Evolutionary conservation across 2,329 filamentous ascomycete species (phyloP), one percentile per base, ranked within the genome.

Genomic region (Exophiala aquamarina): DNA sequence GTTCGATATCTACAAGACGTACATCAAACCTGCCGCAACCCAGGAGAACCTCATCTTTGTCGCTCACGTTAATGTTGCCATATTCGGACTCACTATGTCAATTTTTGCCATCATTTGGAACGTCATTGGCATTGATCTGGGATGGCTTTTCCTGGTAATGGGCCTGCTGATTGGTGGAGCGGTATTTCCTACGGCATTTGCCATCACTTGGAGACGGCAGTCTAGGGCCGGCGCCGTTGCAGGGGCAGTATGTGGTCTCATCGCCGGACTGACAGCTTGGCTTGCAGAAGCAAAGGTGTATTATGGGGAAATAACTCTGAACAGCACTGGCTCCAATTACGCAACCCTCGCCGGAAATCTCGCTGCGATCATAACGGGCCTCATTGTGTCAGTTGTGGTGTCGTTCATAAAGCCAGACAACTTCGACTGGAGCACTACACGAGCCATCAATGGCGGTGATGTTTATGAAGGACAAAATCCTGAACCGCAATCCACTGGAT

Each of bases 1-100:
- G 0, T 94, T 93, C 64, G 89, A 95, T 62, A 76, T 93, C 55
- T 95, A 93, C 70, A 84, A 89, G 50, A 89, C 87, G 1, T 95
- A 95, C 64, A 78, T 94, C 70, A 85, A 92, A 52, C 89, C 89
- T 0, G 63, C 70, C 0, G 89, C 90, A 6, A 83, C 79, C 41
- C 89, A 89, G 15, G 83, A 80, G 61, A 79, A 79, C 20, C 78
- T 95, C 3, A 90, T 95, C 39, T 87, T 83, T 68, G 85, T 90
- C 70, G 87, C 81, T 21, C 87, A 95, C 66, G 68, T 77, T 35
- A 81, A 82, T 61, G 89, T 85, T 44, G 69, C 92, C 32, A 59
- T 73, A 81, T 17, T 95, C 89, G 59, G 33, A 31, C 44, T 35
- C 28, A 54, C 17, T 29, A 57, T 32, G 49, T 52, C 52, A 21